Conservation (phyloP, 345 rosid species). For the Pistacia integerrima region DNA sequence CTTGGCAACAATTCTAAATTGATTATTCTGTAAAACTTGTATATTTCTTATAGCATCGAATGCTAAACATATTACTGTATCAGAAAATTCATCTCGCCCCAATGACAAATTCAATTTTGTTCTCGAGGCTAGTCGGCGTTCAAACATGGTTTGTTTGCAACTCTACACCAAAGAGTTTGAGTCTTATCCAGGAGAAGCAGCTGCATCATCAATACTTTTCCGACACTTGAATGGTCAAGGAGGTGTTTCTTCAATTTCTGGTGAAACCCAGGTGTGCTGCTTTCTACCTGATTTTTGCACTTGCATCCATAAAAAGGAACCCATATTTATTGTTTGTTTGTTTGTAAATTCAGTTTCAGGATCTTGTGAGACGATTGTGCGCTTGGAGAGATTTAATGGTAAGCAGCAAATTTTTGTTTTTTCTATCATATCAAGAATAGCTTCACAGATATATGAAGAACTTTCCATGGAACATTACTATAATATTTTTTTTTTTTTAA, state of each 20-base stretch:
- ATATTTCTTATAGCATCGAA: slow-evolving; percentile 32
- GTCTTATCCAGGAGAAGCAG: slow-evolving; percentile 75
- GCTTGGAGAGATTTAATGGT: slow-evolving; percentile 98
- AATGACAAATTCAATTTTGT: slow-evolving; percentile 64
- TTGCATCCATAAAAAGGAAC: neutral
- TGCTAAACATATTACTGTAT: slow-evolving; percentile 47
- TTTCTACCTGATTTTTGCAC: slow-evolving; percentile 1
- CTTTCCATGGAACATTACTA: slow-evolving; percentile 16
- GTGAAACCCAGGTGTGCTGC: slow-evolving; percentile 56
- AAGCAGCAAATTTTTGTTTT: slow-evolving; percentile 30
- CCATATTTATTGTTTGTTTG: slow-evolving; percentile 2
- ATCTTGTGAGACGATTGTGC: slow-evolving; percentile 75
- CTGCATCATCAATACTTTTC: slow-evolving; percentile 73
- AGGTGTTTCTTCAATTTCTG: slow-evolving; percentile 41
- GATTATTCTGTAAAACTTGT: slow-evolving; percentile 10
- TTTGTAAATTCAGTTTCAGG: slow-evolving; percentile 54
- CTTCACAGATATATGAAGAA: neutral
- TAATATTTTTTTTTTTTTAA: neutral
- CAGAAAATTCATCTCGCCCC: slow-evolving; percentile 73
- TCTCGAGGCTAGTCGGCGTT: slow-evolving; percentile 88
- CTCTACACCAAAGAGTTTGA: slow-evolving; percentile 75
- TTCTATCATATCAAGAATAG: slow-evolving; percentile 9
- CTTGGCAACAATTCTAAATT: neutral
- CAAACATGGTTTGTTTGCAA: slow-evolving; percentile 83
- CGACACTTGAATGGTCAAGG: slow-evolving; percentile 65